phyloP scores from a whole-genome alignment of 805 yeast species.

The Debaryomyces prosopidis region DNA sequence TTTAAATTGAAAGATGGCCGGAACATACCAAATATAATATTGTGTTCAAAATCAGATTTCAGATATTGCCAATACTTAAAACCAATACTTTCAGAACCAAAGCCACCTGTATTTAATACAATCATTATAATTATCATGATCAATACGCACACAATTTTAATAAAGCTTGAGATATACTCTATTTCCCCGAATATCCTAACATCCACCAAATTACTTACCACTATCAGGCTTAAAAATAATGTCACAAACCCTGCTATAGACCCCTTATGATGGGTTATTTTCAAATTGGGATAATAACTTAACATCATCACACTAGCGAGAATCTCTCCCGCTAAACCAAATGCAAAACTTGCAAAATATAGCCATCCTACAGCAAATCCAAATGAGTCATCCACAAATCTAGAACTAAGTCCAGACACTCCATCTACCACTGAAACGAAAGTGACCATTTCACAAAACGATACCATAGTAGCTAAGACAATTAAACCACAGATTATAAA shows the following conservation, averaged over 20 bases:
- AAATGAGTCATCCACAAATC: conserved; percentile 77
- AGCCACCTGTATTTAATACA: conserved; percentile 60
- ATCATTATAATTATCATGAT: conserved; percentile 63
- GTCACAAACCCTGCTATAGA: conserved; percentile 65
- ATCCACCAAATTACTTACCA: conserved; percentile 59
- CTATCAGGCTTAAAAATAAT: conserved; percentile 49
- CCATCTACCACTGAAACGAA: conserved; percentile 79
- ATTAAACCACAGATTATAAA: conserved; percentile 63
- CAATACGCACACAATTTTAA: conserved; percentile 55
- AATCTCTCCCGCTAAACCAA: conserved; percentile 77
- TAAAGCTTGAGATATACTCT: conserved; percentile 60
- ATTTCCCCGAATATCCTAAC: conserved; percentile 75
- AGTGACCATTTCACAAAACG: conserved; percentile 82
- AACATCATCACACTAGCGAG: conserved; percentile 79
- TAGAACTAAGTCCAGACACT: conserved; percentile 69
- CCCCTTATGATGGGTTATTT: conserved; percentile 48
- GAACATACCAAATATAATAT: conserved; percentile 66
- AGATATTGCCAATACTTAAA: conserved; percentile 66
- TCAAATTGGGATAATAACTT: conserved; percentile 59
- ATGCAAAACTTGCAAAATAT: conserved; percentile 70
- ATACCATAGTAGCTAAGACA: conserved; percentile 66
- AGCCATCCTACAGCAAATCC: conserved; percentile 74
- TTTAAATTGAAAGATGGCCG: conserved; percentile 67
- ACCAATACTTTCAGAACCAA: conserved; percentile 51
- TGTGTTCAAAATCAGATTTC: conserved; percentile 47